A percentile compares a stretch with the other conserved stretches of the same genome.
Evolutionary conservation across 169 alveolate genomes (phyloP).

Genomic region (Cryptosporidium viatorum): DNA sequence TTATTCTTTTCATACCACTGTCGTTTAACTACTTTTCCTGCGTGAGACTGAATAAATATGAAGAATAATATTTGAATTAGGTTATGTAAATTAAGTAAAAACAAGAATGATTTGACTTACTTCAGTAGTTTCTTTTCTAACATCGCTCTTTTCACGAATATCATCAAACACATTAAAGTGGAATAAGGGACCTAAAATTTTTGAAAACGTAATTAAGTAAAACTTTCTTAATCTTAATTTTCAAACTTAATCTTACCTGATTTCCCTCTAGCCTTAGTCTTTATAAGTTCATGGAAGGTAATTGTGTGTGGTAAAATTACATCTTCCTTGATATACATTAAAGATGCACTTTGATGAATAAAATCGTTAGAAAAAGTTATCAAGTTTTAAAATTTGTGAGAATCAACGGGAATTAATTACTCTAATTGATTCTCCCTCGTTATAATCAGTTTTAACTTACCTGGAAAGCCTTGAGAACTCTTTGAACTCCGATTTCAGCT

Average conservation of each 20-base stretch:
- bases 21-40: slow-evolving; percentile 82
- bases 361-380: neutral
- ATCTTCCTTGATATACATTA: slow-evolving; percentile 83
- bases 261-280: slow-evolving; percentile 82
- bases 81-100: neutral
- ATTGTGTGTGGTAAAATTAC: slow-evolving; percentile 81
- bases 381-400: too few species aligned
- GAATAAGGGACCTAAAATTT: slow-evolving; percentile 77
- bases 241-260: slow-evolving; percentile 61
- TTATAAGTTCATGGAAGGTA: slow-evolving; percentile 80
- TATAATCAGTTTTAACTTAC: slow-evolving; percentile 10
- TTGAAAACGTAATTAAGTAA: neutral
- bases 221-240: neutral
- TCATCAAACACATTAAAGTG: slow-evolving; percentile 80
- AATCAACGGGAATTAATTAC: neutral
- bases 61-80: neutral
- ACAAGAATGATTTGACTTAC: neutral
- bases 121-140: slow-evolving; percentile 77
- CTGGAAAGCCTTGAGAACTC: slow-evolving; percentile 64
- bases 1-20: slow-evolving; percentile 84
- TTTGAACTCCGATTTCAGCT: slow-evolving; percentile 76
- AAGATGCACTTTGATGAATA: slow-evolving; percentile 46
- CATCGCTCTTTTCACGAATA: slow-evolving; percentile 73
- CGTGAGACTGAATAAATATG: slow-evolving; percentile 75
- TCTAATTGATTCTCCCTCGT: neutral